Evolutionary conservation across 768 basidiomycete genomes (phyloP), one percentile per base, ranked within the genome.

Genomic region (Antrodiella citrinella): DNA sequence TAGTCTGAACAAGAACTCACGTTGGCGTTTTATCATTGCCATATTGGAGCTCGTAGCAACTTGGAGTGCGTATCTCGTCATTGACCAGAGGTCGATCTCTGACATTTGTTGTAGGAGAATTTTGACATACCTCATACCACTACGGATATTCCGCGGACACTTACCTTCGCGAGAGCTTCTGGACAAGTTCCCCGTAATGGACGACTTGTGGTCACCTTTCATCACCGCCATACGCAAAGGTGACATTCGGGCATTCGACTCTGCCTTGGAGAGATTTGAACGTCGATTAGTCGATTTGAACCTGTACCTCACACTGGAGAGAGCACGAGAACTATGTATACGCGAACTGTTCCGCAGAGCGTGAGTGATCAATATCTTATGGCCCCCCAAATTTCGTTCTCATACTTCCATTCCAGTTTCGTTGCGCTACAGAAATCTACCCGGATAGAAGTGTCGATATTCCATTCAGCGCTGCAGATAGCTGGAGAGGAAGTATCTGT

Each of bases 1-100:
- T 40, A 92, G 88, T 81, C 91, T 42, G 87, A 93, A 65, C 77
- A 87, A 65, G 85, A 96, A 62, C 76, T 98, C 48, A 86, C 82
- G 1, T 81, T 86, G 57, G 91, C 92, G 5, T 91, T 91, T 64
- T 83, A 91, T 59, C 76, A 86, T 52, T 98, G 93, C 68, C 82
- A 89, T 57, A 66, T 73, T 5, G 69, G 69, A 7, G 77, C 90
- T 0, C 76, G 75, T 15, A 73, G 76, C 51, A 97, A 98, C 62
- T 86, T 87, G 69, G 84, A 91, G 92, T 94, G 61, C 46, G 86
- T 58, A n/a, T 22, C 46, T 4, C 39, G 1, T n/a, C 45, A 41
- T 15, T n/a, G n/a, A n/a, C n/a, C n/a, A n/a, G n/a, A n/a, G n/a
- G n/a, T n/a, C n/a, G 12, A 20, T 25, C 46, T 9, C 52, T 52